Conservation (phyloP, 768 basidiomycete genomes). For the Termitomyces sp. region DNA sequence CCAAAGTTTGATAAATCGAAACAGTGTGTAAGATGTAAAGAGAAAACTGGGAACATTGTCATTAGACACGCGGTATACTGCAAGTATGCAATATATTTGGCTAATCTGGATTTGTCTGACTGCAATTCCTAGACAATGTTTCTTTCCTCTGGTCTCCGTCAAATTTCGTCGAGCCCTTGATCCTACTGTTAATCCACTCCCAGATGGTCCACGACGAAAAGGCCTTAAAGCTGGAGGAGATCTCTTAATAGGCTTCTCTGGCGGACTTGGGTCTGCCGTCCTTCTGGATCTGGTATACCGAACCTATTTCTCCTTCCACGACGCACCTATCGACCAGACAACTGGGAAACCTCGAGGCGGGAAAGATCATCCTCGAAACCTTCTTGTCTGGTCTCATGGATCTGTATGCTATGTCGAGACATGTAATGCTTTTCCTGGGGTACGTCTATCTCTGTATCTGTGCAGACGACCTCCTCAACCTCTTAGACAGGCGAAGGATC, state of each 20-base stretch:
- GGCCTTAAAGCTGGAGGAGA: constrained; percentile 64
- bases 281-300: constrained; percentile 63
- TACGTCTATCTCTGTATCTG: constrained; percentile 27
- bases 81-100: constrained; percentile 45
- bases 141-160: constrained; percentile 51
- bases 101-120: not conserved
- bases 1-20: constrained; percentile 63
- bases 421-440: constrained; percentile 54
- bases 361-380: constrained; percentile 59
- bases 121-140: constrained; percentile 48
- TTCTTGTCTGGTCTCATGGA: constrained; percentile 56
- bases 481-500: constrained; percentile 43
- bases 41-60: constrained; percentile 57
- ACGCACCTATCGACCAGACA: constrained; percentile 16
- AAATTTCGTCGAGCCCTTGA: constrained; percentile 67
- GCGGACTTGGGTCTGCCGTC: constrained; percentile 71
- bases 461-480: constrained; percentile 10
- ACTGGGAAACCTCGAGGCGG: constrained; percentile 42
- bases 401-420: constrained; percentile 68
- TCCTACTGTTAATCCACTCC: constrained; percentile 53
- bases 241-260: constrained; percentile 68
- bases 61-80: constrained; percentile 81
- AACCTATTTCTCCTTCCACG: constrained; percentile 43
- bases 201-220: constrained; percentile 51
- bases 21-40: constrained; percentile 72